A percentile compares a stretch with the other conserved stretches of the same genome.
phyloP scores from a whole-genome alignment of 1,284 basidiomycete genomes.

The Sanghuangporus weigelae region DNA sequence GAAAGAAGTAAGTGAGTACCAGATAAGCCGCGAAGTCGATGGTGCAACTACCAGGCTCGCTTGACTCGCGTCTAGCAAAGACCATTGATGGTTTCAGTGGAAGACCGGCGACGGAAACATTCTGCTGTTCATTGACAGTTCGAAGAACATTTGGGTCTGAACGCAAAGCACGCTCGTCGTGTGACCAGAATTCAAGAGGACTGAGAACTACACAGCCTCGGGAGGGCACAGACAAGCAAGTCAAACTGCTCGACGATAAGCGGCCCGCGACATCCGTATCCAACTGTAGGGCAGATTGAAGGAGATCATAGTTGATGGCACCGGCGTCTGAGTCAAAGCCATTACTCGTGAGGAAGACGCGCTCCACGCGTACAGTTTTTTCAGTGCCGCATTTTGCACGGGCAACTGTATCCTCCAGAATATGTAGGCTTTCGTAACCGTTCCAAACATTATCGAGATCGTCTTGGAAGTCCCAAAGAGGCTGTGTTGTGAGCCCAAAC shows the following conservation, averaged over 20 bases:
- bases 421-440: conserved; percentile 50
- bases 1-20: conserved; percentile 75
- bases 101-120: conserved; percentile 53
- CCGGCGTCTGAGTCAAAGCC: conserved; percentile 42
- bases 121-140: conserved; percentile 47
- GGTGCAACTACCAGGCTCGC: conserved; percentile 42
- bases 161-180: conserved; percentile 48
- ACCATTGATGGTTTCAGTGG: conserved; percentile 69
- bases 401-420: conserved; percentile 65
- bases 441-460: conserved; percentile 66
- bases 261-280: conserved; percentile 51
- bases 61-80: conserved; percentile 58
- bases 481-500: conserved; percentile 44
- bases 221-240: conserved; percentile 44
- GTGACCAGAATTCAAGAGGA: conserved; percentile 69
- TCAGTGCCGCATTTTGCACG: conserved; percentile 68
- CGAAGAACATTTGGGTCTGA: conserved; percentile 53
- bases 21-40: conserved; percentile 66
- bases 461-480: conserved; percentile 42
- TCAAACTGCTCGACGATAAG: conserved; percentile 35
- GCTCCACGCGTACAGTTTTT: conserved; percentile 73
- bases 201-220: conserved; percentile 62
- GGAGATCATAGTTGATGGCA: conserved; percentile 54
- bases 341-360: conserved; percentile 62
- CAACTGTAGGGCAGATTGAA: conserved; percentile 58